These are phyloP conservation scores for Candida wancherniae DNA, from an alignment of 805 yeast species.

Conservation along the genomic window DNA sequence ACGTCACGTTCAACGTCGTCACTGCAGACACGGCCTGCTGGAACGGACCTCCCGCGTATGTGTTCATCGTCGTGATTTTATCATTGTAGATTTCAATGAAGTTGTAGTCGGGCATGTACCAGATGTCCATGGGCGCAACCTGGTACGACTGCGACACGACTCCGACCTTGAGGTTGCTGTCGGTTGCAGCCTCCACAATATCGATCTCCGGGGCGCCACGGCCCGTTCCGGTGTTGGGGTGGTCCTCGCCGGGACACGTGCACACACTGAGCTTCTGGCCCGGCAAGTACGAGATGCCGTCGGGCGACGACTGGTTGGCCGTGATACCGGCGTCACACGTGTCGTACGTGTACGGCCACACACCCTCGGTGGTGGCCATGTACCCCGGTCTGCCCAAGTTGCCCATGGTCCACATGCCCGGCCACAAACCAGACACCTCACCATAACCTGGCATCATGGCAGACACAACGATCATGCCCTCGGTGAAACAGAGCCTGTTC, in stretches of 20 bases:
- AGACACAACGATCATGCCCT: constrained; percentile 73
- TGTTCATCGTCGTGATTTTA: constrained; percentile 72
- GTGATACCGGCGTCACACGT: constrained; percentile 93
- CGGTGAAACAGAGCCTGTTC: constrained; percentile 87
- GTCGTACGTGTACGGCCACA: constrained; percentile 91
- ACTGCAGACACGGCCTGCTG: constrained; percentile 90
- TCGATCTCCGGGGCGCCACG: constrained; percentile 91
- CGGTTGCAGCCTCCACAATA: constrained; percentile 79
- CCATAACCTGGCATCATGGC: constrained; percentile 80
- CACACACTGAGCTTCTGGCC: constrained; percentile 79
- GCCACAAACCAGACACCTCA: constrained; percentile 83
- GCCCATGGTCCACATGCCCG: constrained; percentile 94
- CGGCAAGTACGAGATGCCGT: constrained; percentile 81
- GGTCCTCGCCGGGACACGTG: constrained; percentile 78
- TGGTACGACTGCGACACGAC: constrained; percentile 90
- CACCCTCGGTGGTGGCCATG: constrained; percentile 81
- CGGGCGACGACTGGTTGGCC: constrained; percentile 84
- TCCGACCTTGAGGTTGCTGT: constrained; percentile 46
- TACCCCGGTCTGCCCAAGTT: constrained; percentile 91
- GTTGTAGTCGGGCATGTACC: constrained; percentile 89
- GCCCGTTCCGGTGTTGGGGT: constrained; percentile 83
- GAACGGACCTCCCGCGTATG: constrained; percentile 87
- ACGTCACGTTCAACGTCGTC: constrained; percentile 69
- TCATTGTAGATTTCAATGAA: constrained; percentile 68
- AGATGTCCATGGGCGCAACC: constrained; percentile 89